Evolutionary conservation across 768 basidiomycete species (phyloP).

Genomic region (Naematelia encephala): DNA sequence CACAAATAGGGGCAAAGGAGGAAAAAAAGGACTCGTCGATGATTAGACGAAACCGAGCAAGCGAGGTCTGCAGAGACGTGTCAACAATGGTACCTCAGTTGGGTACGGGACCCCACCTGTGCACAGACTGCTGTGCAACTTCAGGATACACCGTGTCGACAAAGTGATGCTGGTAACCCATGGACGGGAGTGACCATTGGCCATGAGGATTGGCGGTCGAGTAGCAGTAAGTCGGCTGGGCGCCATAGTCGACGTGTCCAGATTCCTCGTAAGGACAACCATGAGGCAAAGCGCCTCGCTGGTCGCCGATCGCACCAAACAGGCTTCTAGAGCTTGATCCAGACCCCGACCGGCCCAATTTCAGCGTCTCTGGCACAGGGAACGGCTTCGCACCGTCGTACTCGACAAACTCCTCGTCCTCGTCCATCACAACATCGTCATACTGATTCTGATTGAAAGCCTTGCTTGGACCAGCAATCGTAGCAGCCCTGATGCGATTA

Average conservation of each 20-base stretch:
- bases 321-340: neutral
- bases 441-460: neutral
- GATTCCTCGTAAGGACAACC: neutral
- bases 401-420: slow-evolving; percentile 36
- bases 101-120: neutral
- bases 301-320: neutral
- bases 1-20: neutral
- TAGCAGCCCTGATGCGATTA: neutral
- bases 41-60: neutral
- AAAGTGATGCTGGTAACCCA: neutral
- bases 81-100: neutral
- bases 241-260: neutral
- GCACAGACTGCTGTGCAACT: neutral
- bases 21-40: neutral
- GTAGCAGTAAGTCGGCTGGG: neutral
- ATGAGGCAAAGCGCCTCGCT: neutral
- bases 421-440: slow-evolving; percentile 23
- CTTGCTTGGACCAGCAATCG: slow-evolving; percentile 17
- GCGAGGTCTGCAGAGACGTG: neutral
- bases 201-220: neutral
- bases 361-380: neutral
- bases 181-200: neutral
- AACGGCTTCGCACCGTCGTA: slow-evolving; percentile 38
- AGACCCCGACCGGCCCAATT: neutral
- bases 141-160: neutral